Evolutionary conservation across 306 rosid genomes (phyloP), one percentile per base, ranked within the genome.

Genomic region (Cicer chorassanicum): DNA sequence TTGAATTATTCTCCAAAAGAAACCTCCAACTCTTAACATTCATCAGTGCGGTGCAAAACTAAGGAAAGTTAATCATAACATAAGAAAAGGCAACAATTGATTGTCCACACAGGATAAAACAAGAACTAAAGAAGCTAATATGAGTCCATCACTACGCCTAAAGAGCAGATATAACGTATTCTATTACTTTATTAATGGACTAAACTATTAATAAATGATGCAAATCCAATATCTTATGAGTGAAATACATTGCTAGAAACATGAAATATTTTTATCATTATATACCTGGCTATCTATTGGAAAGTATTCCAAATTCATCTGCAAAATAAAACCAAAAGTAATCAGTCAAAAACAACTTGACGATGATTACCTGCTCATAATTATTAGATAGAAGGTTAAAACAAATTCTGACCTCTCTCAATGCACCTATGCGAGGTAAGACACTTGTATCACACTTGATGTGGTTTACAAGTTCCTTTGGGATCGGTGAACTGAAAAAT

Each of bases 281-380:
- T 59, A 4, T 86, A 94, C 98, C 98, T 94, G 98, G 61, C 82
- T 87, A 61, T 91, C 98, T 49, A 85, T 82, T 6, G 97, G 96
- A 82, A 91, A 94, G 80, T 94, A 94, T 80, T 94, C 98, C 56
- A 94, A 84, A 84, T 94, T 94, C 97, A 91, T 91, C 98, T 94
- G 89, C 76, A 85, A 69, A 72, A 62, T 53, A 70, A 57, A 84
- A 64, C 59, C 60, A 83, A 70, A 64, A 63, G 4, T 21, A 68
- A 57, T 44, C 56, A 68, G 45, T 51, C 34, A 79, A 77, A 65
- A 56, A 24, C n/a, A 74, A 74, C 70, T 51, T 46, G 63, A 79
- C 1, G 45, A 72, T 54, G 72, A 68, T 15, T 51, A 68, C 44
- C 11, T 73, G 65, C 50, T 46, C 49, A 76, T 73, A 84, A 55